Evolutionary conservation across 2,329 filamentous ascomycete species (phyloP).

Genomic region (Aureobasidium sp.): DNA sequence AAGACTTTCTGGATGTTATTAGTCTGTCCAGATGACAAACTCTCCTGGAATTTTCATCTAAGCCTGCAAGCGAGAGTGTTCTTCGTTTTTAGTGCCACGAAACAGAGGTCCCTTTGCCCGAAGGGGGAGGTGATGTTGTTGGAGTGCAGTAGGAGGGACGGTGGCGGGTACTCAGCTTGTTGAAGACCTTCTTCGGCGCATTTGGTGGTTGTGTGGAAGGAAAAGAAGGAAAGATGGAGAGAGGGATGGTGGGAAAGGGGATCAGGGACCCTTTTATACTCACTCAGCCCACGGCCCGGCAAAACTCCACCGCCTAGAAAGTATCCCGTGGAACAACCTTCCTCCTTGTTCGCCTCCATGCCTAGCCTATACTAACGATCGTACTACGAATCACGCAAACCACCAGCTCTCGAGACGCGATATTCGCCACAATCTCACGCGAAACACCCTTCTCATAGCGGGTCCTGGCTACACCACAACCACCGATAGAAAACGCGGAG

Average conservation of each 20-base stretch:
- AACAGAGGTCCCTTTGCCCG: background rate
- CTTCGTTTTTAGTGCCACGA: background rate
- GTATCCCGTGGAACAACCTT: too few species aligned
- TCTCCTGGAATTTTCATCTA: background rate
- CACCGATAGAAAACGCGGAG: too few species aligned
- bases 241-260: too few species aligned
- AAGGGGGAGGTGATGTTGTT: background rate
- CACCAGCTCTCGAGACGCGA: background rate
- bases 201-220: background rate
- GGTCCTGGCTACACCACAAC: too few species aligned
- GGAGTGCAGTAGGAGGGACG: background rate
- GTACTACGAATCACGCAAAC: background rate
- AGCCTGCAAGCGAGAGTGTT: background rate
- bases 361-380: background rate
- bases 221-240: background rate
- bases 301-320: too few species aligned
- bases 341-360: background rate
- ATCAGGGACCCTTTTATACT: too few species aligned
- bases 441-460: too few species aligned
- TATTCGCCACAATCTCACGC: background rate
- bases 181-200: background rate
- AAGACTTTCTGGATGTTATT: background rate
- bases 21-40: background rate
- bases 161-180: background rate
- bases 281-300: too few species aligned